Base-by-base conservation (phyloP, 164 flowering plant species). In the Sextonia rubra region DNA sequence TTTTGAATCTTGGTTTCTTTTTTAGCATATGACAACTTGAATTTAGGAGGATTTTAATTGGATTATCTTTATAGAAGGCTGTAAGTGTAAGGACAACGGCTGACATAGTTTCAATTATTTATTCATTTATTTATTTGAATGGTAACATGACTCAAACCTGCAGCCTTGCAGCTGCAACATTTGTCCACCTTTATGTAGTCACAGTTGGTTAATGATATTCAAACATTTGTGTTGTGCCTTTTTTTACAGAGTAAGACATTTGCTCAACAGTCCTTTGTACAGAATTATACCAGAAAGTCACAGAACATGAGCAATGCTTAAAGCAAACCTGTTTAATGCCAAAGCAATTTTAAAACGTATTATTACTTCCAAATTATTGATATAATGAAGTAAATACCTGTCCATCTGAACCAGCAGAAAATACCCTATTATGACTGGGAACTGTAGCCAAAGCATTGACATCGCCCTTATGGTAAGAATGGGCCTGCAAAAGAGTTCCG, bases 371-470 rank as follows among this genome's bases (percentile, higher is more conserved):
- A 37, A 71, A 60, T 47, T 3, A 47, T 25, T 8, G 12, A 26
- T 9, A 66, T 37, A 69, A 12, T 18, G 20, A 25, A 77, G 44
- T 20, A 72, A 70, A 30, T 83, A 92, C 99, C 97, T 96, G 92
- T 49, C 99, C 98, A 88, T 93, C 99, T 69, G 97, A 87, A 70
- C 98, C 99, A 67, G 97, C 97, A 77, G 99, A 93, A 68, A 87
- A 93, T 68, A 96, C 97, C 75, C 88, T 83, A 68, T 83, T 89
- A 75, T 92, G 90, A 71, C 86, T 82, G 63, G 99, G 97, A 66
- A 85, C 76, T 47, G 93, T 91, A 30, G 94, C 92, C 68, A 96
- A 85, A 74, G 94, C 92, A 84, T 87, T 88, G 29, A 88, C 99
- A 83, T 93, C 97, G 74, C 98, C 99, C 74, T 89, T 88, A 80